Conservation (phyloP, 805 yeast species). For the Candida dajiaensis region DNA sequence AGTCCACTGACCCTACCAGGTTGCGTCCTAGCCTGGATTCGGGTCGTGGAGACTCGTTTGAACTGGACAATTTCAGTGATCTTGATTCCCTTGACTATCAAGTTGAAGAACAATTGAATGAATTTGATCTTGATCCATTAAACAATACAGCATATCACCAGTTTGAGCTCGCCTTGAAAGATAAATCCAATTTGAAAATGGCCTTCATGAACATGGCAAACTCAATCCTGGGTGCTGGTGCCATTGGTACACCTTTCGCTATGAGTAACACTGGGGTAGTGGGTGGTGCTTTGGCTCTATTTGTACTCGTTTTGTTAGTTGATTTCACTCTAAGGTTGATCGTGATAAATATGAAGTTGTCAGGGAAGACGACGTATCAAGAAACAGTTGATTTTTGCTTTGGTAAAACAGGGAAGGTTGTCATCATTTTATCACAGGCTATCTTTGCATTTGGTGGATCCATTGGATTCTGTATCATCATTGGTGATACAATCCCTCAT, state of each 20-base stretch:
- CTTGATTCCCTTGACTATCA: constrained; percentile 21
- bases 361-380: constrained; percentile 76
- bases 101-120: constrained; percentile 1
- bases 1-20: background rate
- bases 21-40: background rate
- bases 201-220: constrained; percentile 98
- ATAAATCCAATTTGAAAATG: constrained; percentile 61
- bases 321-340: constrained; percentile 87
- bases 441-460: constrained; percentile 92
- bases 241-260: constrained; percentile 91
- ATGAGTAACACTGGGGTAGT: constrained; percentile 72
- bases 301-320: constrained; percentile 58
- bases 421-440: constrained; percentile 72
- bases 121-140: background rate
- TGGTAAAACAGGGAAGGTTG: constrained; percentile 64
- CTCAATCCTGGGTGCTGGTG: constrained; percentile 92
- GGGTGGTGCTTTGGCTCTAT: constrained; percentile 62
- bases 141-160: constrained; percentile 1
- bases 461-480: constrained; percentile 88
- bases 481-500: constrained; percentile 93
- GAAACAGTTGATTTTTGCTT: constrained; percentile 77
- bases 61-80: constrained; percentile 18
- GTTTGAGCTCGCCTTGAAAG: constrained; percentile 11
- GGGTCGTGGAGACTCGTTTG: constrained; percentile 8
- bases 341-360: constrained; percentile 72